Conservation (phyloP, 257 asterid species). For the Nicotiana obtusifolia region DNA sequence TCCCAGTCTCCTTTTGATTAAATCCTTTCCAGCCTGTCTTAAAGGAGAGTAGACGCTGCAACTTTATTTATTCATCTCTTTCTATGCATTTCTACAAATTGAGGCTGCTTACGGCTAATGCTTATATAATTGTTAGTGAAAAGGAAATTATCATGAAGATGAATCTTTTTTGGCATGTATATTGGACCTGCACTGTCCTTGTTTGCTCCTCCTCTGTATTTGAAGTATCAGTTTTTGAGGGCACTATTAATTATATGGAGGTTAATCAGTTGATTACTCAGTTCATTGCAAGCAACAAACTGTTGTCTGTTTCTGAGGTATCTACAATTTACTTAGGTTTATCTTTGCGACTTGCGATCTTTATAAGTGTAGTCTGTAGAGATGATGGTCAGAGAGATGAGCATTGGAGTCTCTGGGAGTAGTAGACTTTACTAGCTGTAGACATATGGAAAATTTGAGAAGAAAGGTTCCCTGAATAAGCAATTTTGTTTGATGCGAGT, state of each 20-base stretch:
- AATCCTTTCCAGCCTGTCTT: neutral
- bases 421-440: neutral
- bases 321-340: neutral
- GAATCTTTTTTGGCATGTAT: neutral
- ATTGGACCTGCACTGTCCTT: neutral
- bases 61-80: neutral
- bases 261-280: neutral
- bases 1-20: neutral
- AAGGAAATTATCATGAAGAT: neutral
- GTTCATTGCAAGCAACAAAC: neutral
- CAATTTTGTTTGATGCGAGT: neutral
- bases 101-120: neutral
- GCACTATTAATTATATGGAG: neutral
- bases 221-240: neutral
- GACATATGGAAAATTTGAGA: neutral
- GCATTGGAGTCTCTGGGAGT: neutral
- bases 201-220: neutral
- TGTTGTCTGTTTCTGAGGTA: neutral
- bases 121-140: neutral
- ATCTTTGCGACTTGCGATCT: neutral
- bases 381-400: neutral
- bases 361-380: neutral
- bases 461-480: neutral
- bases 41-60: neutral
- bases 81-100: neutral